A percentile compares a stretch with the other conserved stretches of the same genome.
phyloP scores from a whole-genome alignment of 2,329 filamentous ascomycete genomes.

The Trichoderma atroviride region DNA sequence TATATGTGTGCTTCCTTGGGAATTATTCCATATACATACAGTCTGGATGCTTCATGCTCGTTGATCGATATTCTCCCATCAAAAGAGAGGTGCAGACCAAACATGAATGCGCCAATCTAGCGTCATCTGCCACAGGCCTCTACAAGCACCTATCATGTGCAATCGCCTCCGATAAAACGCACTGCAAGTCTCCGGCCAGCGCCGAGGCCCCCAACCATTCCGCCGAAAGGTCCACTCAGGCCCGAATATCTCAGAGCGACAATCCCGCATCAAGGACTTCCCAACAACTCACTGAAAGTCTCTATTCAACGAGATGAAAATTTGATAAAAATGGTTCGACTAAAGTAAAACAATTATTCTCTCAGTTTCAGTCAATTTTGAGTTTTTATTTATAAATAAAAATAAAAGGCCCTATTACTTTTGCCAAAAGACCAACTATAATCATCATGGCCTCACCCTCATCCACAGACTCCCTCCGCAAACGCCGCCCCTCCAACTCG shows the following conservation, averaged over 20 bases:
- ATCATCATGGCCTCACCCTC: not conserved
- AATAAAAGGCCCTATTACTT: not conserved
- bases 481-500: conserved; percentile 36
- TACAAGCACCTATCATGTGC: not conserved
- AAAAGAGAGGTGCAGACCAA: no score
- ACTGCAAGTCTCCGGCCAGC: not conserved
- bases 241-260: not conserved
- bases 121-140: not conserved
- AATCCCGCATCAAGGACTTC: not conserved
- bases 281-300: conserved; percentile 10
- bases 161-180: not conserved
- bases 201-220: conserved; percentile 25
- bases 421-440: no score
- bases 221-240: conserved; percentile 18
- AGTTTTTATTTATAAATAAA: not conserved
- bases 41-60: no score
- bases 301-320: not conserved
- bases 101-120: no score
- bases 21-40: no score
- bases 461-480: conserved; percentile 30
- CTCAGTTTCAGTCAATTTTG: not conserved
- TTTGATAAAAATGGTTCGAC: not conserved
- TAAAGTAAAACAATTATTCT: not conserved
- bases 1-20: no score
- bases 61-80: no score